A percentile compares a stretch with the other conserved stretches of the same genome.
Evolutionary conservation across 352 stramenopile genomes (phyloP).

Genomic region (Phytophthora agathidicida): DNA sequence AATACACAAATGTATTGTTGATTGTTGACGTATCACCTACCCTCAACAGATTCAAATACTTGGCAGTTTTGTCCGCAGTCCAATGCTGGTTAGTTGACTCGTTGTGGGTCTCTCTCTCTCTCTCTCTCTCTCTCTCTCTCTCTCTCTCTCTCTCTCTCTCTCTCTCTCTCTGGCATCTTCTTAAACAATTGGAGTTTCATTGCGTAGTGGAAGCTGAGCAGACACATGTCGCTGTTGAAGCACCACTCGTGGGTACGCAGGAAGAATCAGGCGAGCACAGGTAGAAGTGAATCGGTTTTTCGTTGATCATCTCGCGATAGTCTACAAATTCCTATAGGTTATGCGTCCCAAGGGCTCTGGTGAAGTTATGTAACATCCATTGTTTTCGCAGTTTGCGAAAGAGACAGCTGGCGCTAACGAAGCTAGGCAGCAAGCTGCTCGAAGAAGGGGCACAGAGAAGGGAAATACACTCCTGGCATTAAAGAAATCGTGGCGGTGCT

Average conservation of each 20-base stretch:
- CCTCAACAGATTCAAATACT: too few relatives aligned
- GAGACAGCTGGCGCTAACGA: background rate
- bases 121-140: too few relatives aligned
- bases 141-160: too few relatives aligned
- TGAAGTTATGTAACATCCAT: background rate
- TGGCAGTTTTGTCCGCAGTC: too few relatives aligned
- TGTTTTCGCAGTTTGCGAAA: background rate
- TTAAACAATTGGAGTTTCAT: too few relatives aligned
- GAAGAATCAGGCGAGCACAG: background rate
- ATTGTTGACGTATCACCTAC: background rate
- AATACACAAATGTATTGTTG: conserved; percentile 2
- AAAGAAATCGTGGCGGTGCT: background rate
- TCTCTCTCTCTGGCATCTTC: too few relatives aligned
- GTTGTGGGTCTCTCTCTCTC: too few relatives aligned
- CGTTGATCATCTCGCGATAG: background rate
- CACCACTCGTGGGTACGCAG: background rate
- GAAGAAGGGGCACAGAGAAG: background rate
- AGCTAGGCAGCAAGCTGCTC: background rate
- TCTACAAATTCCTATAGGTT: background rate
- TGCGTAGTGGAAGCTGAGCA: too few relatives aligned
- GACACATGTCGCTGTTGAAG: too few relatives aligned
- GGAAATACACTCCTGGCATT: background rate
- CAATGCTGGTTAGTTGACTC: too few relatives aligned
- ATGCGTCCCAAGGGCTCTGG: background rate
- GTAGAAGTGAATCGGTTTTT: background rate